Evolutionary conservation across 345 rosid species (phyloP), one percentile per base, ranked within the genome.

Genomic region (Linum lewisii): DNA sequence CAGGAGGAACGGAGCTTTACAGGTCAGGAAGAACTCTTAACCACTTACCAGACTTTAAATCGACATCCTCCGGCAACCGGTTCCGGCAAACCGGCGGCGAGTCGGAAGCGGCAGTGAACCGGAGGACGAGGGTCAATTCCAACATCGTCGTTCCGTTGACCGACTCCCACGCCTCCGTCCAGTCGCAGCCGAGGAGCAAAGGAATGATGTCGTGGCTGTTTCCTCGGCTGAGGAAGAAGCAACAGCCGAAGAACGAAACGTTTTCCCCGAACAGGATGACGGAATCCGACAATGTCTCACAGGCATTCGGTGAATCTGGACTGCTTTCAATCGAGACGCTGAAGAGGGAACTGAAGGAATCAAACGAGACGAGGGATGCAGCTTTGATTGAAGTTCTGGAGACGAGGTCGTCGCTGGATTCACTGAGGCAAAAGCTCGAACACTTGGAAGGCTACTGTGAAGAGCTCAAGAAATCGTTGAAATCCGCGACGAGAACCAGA

Each of bases 161-260:
- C 7, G 87, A 88, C 72, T 78, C 90, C 3, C 95, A 80, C 26
- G 81, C 88, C 0, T 66, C 80, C 1, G 69, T 67, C 58, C 90
- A 77, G 52, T 66, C 95, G 0, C 92, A 84, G 29, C 79, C 84
- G 4, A 85, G 77, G 59, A 81, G 61, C 59, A 69, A 80, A 21
- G 86, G 94, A 66, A 69, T 84, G 72, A 77, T 92, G 52, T 87
- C 94, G n/a, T 71, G 97, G 89, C 63, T 87, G 67, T 83, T 93
- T 55, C 94, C 97, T 0, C 72, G 78, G 87, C 63, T 83, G 19
- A 89, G 79, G 85, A 89, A 69, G 76, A 89, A 29, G 5, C 5
- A 89, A 68, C 75, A 83, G 26, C 15, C 47, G 0, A 89, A 84
- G 82, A 66, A 57, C 1, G 85, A 78, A 42, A 16, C 47, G 63